phyloP scores from a whole-genome alignment of 768 basidiomycete genomes.

The Asterophora parasitica region DNA sequence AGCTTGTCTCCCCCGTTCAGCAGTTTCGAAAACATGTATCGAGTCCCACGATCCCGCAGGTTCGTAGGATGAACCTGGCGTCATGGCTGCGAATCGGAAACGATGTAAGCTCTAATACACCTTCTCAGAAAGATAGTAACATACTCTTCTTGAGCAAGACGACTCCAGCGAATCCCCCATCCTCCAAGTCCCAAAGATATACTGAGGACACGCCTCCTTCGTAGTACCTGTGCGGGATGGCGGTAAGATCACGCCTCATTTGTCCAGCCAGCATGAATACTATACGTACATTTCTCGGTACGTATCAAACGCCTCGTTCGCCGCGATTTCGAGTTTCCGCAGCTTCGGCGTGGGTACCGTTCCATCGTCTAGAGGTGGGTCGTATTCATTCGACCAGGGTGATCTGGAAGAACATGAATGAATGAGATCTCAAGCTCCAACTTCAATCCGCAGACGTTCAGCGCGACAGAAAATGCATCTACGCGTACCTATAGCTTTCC shows the following conservation, averaged over 20 bases:
- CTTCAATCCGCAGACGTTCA: not conserved
- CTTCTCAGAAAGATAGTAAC: slow-evolving; percentile 14
- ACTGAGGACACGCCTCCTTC: slow-evolving; percentile 98
- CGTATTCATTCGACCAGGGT: slow-evolving; percentile 97
- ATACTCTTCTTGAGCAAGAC: slow-evolving; percentile 93
- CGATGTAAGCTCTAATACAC: not conserved
- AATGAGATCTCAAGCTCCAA: not conserved
- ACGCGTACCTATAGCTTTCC: slow-evolving; percentile 75
- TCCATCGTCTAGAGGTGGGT: slow-evolving; percentile 85
- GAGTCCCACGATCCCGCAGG: slow-evolving; percentile 95
- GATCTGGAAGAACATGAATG: slow-evolving; percentile 53
- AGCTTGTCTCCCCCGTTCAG: slow-evolving; percentile 87
- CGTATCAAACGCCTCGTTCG: slow-evolving; percentile 96
- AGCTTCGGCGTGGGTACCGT: slow-evolving; percentile 81
- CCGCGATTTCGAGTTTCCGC: slow-evolving; percentile 85
- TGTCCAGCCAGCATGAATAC: slow-evolving; percentile 2
- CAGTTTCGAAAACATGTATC: slow-evolving; percentile 94
- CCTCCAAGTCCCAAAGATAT: slow-evolving; percentile 97
- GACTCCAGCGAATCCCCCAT: slow-evolving; percentile 94
- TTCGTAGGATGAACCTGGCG: slow-evolving; percentile 47
- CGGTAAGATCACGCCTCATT: not conserved
- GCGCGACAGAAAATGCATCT: not conserved
- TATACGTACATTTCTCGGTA: slow-evolving; percentile 94
- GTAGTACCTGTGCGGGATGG: slow-evolving; percentile 62
- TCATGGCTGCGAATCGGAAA: slow-evolving; percentile 46